These are phyloP conservation scores for Kodamaea kakaduensis DNA, from an alignment of 805 yeast genomes.

Conservation along the genomic window DNA sequence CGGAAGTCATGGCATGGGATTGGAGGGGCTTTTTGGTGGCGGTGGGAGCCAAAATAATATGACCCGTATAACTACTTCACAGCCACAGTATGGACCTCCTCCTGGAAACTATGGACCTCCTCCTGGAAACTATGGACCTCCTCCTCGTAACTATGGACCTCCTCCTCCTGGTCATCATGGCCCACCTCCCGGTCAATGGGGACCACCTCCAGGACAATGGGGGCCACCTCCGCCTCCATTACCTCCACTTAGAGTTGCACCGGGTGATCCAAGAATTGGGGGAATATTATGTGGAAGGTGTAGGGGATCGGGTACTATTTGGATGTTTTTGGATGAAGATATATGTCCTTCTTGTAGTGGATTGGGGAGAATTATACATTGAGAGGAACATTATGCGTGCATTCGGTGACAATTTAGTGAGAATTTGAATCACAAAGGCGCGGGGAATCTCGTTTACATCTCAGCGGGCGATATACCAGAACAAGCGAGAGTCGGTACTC, in stretches of 20 bases:
- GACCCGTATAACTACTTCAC: conserved; percentile 2
- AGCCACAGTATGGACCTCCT: background rate
- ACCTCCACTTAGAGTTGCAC: conserved; percentile 40
- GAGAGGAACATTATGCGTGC: too few species aligned
- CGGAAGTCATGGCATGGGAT: conserved; percentile 8
- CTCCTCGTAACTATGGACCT: conserved; percentile 2
- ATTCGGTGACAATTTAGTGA: too few species aligned
- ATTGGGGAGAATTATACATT: conserved; percentile 49
- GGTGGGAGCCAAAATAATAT: background rate
- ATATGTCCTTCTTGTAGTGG: conserved; percentile 65
- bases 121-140: conserved; percentile 3
- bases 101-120: conserved; percentile 4
- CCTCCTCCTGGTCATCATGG: conserved; percentile 4
- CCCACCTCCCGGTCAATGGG: conserved; percentile 3
- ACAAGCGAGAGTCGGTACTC: too few species aligned
- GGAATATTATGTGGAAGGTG: conserved; percentile 73
- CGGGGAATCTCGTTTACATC: too few species aligned
- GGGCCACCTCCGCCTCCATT: conserved; percentile 4
- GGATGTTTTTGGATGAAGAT: conserved; percentile 53
- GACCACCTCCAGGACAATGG: conserved; percentile 2
- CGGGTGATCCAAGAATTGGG: conserved; percentile 77
- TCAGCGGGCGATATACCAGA: too few species aligned
- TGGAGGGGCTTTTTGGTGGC: conserved; percentile 6
- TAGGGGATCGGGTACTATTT: conserved; percentile 56
- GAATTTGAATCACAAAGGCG: too few species aligned